phyloP scores from a whole-genome alignment of 345 rosid species.

The Angophora floribunda region DNA sequence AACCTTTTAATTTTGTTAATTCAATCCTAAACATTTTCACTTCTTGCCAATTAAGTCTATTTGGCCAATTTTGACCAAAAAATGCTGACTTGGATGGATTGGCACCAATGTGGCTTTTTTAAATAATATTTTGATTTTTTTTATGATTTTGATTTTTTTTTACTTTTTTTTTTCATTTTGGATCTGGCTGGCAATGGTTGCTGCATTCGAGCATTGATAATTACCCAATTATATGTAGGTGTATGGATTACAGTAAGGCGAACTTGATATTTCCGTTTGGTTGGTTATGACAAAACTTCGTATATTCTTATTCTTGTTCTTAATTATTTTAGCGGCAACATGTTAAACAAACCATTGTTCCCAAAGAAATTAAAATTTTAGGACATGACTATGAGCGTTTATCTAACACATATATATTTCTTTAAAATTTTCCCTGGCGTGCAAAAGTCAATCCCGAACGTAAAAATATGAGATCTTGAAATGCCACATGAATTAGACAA shows the following conservation, averaged over 20 bases:
- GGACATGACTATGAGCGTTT: not conserved
- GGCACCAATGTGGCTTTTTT: too few relatives aligned
- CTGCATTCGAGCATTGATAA: not conserved
- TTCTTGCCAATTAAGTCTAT: too few relatives aligned
- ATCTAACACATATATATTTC: not conserved
- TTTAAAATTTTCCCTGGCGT: not conserved
- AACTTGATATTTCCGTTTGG: not conserved
- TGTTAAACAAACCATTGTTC: not conserved
- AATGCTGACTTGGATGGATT: too few relatives aligned
- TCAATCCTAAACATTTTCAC: too few relatives aligned
- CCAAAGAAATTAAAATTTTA: not conserved
- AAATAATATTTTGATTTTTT: too few relatives aligned
- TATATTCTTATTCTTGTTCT: too few relatives aligned
- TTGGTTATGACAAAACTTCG: too few relatives aligned
- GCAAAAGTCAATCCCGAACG: not conserved
- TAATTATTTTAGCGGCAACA: not conserved
- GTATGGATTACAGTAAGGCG: not conserved
- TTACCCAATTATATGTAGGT: not conserved
- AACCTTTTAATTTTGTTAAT: too few relatives aligned
- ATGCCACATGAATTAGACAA: not conserved
- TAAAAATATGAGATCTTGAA: not conserved
- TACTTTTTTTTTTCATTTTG: too few relatives aligned
- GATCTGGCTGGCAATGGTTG: too few relatives aligned
- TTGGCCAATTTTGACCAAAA: too few relatives aligned
- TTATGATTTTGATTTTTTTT: too few relatives aligned